These are phyloP conservation scores for Boletales sp. DNA, from an alignment of 768 basidiomycete genomes.

Conservation along the genomic window DNA sequence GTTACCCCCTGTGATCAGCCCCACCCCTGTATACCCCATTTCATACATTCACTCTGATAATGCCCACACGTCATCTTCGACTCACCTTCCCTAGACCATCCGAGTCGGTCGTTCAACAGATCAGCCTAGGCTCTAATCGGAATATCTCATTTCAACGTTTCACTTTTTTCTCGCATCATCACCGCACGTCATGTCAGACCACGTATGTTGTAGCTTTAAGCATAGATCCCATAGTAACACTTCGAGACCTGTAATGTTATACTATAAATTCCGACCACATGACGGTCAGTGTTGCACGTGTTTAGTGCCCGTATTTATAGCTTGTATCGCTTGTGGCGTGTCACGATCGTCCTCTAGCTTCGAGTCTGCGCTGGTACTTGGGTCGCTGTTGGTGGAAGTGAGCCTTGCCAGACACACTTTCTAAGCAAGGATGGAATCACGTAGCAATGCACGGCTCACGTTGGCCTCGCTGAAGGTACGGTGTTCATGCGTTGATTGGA, in stretches of 20 bases:
- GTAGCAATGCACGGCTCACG: slow-evolving; percentile 6
- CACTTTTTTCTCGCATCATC: neutral
- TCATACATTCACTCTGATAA: slow-evolving; percentile 22
- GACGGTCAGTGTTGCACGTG: neutral
- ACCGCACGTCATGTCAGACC: slow-evolving; percentile 9
- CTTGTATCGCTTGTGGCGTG: neutral
- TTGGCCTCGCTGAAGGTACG: slow-evolving; percentile 28
- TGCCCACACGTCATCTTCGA: neutral
- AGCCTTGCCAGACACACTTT: neutral
- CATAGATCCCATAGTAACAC: neutral
- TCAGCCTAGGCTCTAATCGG: neutral
- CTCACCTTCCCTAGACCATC: slow-evolving; percentile 4
- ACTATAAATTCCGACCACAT: neutral
- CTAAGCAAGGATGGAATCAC: slow-evolving; percentile 23
- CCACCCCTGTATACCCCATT: slow-evolving; percentile 26
- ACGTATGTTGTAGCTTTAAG: slow-evolving; percentile 11
- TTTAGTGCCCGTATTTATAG: slow-evolving; percentile 4
- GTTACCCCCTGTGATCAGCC: slow-evolving; percentile 24
- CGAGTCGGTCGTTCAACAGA: neutral
- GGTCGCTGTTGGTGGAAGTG: too few relatives aligned
- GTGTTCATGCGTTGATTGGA: neutral
- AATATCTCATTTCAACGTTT: slow-evolving; percentile 8
- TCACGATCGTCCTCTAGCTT: neutral
- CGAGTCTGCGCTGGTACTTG: too few relatives aligned
- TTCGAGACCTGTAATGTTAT: neutral